Base-by-base conservation (phyloP, 2,329 filamentous ascomycete genomes). In the Sordariomycetes sp. region DNA sequence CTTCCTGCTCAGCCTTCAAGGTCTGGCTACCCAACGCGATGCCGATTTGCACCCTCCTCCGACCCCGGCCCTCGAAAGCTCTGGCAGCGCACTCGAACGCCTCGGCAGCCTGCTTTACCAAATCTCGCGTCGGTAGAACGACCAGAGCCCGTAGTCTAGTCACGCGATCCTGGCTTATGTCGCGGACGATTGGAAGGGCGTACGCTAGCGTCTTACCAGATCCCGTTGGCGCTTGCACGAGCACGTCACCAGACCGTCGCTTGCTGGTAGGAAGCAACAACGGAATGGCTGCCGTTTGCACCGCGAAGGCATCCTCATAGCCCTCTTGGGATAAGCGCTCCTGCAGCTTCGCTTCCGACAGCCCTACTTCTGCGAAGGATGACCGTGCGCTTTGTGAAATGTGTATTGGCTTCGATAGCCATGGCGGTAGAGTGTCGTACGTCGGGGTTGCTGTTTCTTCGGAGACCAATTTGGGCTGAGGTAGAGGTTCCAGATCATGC, bases 181-280 rank as follows among this genome's bases (percentile, higher is more conserved):
- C 79, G 30, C 86, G 76, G 4, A 94, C 72, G 38, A 98, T 77
- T 0, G 92, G 92, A 3, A 98, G 63, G 1, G 90, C 75, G 49
- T 98, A 98, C 1, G 90, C 83, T 12, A 98, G 58, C 0, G 92
- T 98, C 54, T 98, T 98, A 37, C 92, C 92, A 1, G 92, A 96
- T 8, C 92, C 92, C 0, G 92, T 98, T 2, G 90, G 84, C 0
- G 93, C 92, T 7, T 87, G 92, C 3, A 98, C 80, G 29, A 94
- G 81, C 5, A 98, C 59, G 54, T 98, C 92, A 5, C 86, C 83
- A 2, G 72, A 61, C 23, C 77, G 70, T 23, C 72, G 63, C 36
- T 71, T 65, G 27, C 72, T 68, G 1, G 71, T 74, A 16, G 75
- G 79, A 4, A 94, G 65, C 5, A 98, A 69, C 26, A 94, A 66